phyloP scores from a whole-genome alignment of 2,329 filamentous ascomycete species.

The Didymella exigua region DNA sequence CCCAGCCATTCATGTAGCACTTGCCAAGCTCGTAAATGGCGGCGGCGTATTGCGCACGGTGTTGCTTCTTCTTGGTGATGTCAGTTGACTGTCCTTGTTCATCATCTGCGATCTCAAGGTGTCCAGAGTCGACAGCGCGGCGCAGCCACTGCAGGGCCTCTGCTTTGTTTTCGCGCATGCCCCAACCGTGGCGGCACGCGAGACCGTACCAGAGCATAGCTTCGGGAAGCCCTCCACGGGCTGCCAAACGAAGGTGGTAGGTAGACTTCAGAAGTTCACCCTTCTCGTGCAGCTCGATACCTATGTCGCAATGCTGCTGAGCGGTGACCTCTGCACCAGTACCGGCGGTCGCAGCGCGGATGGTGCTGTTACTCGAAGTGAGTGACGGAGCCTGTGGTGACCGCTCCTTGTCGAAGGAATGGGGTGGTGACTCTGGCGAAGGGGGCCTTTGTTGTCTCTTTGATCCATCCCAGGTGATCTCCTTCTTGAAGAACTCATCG shows the following conservation, averaged over 20 bases:
- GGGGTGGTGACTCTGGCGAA: slow-evolving; percentile 48
- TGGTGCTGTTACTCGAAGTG: slow-evolving; percentile 53
- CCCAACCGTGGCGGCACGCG: slow-evolving; percentile 95
- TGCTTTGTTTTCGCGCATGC: slow-evolving; percentile 87
- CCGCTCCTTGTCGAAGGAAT: slow-evolving; percentile 40
- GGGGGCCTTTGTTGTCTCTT: slow-evolving; percentile 40
- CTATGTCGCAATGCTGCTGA: slow-evolving; percentile 88
- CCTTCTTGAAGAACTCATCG: slow-evolving; percentile 49
- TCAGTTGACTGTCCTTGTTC: slow-evolving; percentile 70
- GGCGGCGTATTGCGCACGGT: slow-evolving; percentile 90
- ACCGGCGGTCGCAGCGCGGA: slow-evolving; percentile 48
- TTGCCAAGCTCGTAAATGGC: slow-evolving; percentile 97
- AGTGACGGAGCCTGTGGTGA: slow-evolving; percentile 39
- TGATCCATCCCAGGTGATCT: slow-evolving; percentile 67
- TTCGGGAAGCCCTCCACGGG: slow-evolving; percentile 82
- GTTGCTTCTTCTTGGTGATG: slow-evolving; percentile 74
- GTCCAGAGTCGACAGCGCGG: slow-evolving; percentile 84
- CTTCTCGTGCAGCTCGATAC: slow-evolving; percentile 86
- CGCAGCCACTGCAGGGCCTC: slow-evolving; percentile 93
- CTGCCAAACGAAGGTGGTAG: slow-evolving; percentile 90
- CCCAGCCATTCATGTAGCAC: slow-evolving; percentile 98
- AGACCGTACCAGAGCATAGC: slow-evolving; percentile 96
- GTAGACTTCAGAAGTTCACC: slow-evolving; percentile 91
- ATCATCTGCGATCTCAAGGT: slow-evolving; percentile 81
- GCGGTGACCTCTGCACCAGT: slow-evolving; percentile 69